Evolutionary conservation across 2,329 filamentous ascomycete genomes (phyloP).

Genomic region (Diaporthe citrichinensis): DNA sequence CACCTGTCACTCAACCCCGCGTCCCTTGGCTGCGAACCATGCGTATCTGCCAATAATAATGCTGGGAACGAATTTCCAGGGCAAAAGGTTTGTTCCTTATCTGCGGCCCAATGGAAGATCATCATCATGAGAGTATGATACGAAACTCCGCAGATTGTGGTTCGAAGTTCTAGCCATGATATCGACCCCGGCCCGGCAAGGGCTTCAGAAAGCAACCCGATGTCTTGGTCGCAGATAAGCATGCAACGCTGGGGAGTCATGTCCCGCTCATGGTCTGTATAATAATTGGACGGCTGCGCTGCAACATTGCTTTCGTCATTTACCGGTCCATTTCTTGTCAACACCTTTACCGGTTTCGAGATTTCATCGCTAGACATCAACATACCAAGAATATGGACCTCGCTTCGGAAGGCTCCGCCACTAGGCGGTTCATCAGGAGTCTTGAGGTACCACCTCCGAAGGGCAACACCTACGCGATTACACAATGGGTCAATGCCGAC

Average conservation of each 20-base stretch:
- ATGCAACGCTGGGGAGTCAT: not conserved
- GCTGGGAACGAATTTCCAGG: not conserved
- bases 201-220: slow-evolving; percentile 7
- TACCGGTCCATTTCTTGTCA: not conserved
- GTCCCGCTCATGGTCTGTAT: not conserved
- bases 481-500: slow-evolving; percentile 32
- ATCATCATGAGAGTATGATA: slow-evolving; percentile 17
- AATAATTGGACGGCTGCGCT: slow-evolving; percentile 9
- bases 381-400: slow-evolving; percentile 17
- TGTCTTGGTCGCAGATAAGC: slow-evolving; percentile 17
- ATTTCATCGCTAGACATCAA: not conserved
- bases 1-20: slow-evolving; percentile 21
- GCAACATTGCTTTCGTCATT: not conserved
- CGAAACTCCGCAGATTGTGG: not conserved
- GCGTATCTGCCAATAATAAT: slow-evolving; percentile 4
- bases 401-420: slow-evolving; percentile 22
- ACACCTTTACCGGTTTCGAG: not conserved
- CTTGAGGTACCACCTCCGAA: slow-evolving; percentile 28
- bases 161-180: slow-evolving; percentile 9
- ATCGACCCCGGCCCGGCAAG: not conserved
- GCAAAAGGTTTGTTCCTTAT: slow-evolving; percentile 25
- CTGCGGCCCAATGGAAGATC: slow-evolving; percentile 6
- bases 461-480: slow-evolving; percentile 30
- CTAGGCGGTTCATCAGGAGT: slow-evolving; percentile 15
- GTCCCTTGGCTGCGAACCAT: not conserved